Percentiles rank a stretch among this genome's conserved stretches.
These are phyloP conservation scores for Nigrospora osmanthi DNA, from an alignment of 2,329 filamentous ascomycete genomes.

Conservation along the genomic window DNA sequence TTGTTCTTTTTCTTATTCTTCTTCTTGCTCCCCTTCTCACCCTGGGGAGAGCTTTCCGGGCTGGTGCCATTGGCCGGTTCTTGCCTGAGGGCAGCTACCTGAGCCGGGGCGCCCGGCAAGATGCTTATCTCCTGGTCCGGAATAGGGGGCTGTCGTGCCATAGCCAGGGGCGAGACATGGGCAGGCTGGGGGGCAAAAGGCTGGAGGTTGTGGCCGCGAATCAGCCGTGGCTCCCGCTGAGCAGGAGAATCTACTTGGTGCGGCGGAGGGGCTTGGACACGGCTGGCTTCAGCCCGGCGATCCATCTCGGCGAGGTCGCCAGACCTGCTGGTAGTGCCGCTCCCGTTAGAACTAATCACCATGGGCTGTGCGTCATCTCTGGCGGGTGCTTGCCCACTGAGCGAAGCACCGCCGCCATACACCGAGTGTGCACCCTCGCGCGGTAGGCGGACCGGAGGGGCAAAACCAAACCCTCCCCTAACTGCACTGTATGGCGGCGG, in stretches of 20 bases:
- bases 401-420: no score
- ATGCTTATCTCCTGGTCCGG: constrained; percentile 20
- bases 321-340: constrained; percentile 32
- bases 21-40: constrained; percentile 36
- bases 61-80: constrained; percentile 42
- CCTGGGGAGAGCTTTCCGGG: constrained; percentile 53
- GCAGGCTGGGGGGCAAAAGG: constrained; percentile 70
- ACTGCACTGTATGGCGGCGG: no score
- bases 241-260: constrained; percentile 29
- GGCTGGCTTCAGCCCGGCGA: constrained; percentile 24
- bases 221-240: constrained; percentile 49
- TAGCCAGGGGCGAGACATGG: constrained; percentile 54
- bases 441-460: no score
- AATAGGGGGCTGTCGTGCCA: constrained; percentile 27
- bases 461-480: no score
- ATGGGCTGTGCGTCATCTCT: constrained; percentile 16
- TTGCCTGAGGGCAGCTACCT: constrained; percentile 49
- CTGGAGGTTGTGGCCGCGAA: constrained; percentile 66
- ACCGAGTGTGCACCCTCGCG: no score
- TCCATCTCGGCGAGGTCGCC: constrained; percentile 30
- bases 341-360: constrained; percentile 27
- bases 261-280: constrained; percentile 23
- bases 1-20: constrained; percentile 42
- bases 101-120: constrained; percentile 37
- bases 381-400: constrained; percentile 5